Evolutionary conservation across 306 rosid species (phyloP).

Genomic region (Ormosia emarginata): DNA sequence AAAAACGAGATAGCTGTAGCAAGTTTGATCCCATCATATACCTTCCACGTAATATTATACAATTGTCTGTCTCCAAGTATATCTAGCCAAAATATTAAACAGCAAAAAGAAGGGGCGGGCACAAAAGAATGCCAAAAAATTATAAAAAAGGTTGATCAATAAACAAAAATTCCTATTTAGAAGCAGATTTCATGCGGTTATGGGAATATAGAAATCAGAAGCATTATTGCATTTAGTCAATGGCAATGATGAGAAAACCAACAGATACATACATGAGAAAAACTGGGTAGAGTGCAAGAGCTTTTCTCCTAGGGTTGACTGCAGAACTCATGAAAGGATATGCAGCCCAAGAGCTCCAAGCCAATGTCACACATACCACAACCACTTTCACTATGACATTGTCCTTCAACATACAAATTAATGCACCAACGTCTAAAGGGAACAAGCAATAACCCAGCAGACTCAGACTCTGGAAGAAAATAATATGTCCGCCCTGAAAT

Average conservation of each 20-base stretch:
- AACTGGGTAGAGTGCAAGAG: conserved; percentile 97
- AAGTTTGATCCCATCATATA: conserved; percentile 18
- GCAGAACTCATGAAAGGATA: conserved; percentile 99
- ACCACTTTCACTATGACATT: conserved; percentile 74
- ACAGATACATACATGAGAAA: conserved; percentile 98
- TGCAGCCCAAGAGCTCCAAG: conserved; percentile 99
- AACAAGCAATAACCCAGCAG: conserved; percentile 94
- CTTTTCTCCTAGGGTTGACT: conserved; percentile 98
- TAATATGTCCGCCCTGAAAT: conserved; percentile 93
- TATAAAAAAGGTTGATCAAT: conserved; percentile 32
- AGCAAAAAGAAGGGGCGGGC: neutral
- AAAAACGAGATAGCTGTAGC: neutral
- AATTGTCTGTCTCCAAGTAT: conserved; percentile 34
- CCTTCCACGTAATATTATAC: conserved; percentile 46
- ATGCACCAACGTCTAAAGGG: conserved; percentile 88
- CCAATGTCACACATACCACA: conserved; percentile 84
- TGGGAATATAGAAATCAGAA: conserved; percentile 24
- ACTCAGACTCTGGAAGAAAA: conserved; percentile 96
- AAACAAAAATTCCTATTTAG: conserved; percentile 54
- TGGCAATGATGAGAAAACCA: conserved; percentile 97
- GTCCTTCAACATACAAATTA: conserved; percentile 89
- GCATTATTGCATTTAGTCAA: conserved; percentile 52
- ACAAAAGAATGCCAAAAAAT: neutral
- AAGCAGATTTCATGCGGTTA: conserved; percentile 24
- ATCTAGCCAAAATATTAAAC: conserved; percentile 21